Percentiles rank a stretch among this genome's conserved stretches.
Conservation (phyloP, 176 grass and related monocot species). For the Aegilops umbellulata region DNA sequence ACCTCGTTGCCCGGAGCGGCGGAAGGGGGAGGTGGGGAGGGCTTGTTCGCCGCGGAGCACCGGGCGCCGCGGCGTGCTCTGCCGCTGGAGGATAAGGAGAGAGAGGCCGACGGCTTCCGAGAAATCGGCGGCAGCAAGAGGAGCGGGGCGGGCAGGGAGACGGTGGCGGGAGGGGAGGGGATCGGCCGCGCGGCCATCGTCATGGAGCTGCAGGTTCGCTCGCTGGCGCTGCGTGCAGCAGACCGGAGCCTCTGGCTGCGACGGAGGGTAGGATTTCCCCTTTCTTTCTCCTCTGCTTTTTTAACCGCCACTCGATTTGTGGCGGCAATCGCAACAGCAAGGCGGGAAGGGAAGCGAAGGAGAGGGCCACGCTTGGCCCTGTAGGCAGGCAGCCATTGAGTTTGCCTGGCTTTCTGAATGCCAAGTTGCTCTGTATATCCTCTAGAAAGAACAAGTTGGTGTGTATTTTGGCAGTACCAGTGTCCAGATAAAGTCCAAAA, state of each 20-base stretch:
- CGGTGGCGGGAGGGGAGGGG: background rate
- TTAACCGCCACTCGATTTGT: slow-evolving; percentile 41
- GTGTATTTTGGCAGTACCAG: background rate
- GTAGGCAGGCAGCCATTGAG: background rate
- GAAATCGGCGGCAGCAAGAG: background rate
- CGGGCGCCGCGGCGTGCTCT: slow-evolving; percentile 31
- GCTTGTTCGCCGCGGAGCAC: slow-evolving; percentile 63
- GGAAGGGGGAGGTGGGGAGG: slow-evolving; percentile 31
- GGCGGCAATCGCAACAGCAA: slow-evolving; percentile 42
- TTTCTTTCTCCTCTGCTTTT: background rate
- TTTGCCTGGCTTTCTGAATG: background rate
- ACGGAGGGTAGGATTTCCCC: slow-evolving; percentile 25
- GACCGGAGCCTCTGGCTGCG: slow-evolving; percentile 1
- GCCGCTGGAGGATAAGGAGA: background rate
- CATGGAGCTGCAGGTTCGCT: background rate
- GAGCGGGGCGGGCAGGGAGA: slow-evolving; percentile 6
- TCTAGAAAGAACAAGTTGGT: background rate
- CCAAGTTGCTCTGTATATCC: background rate
- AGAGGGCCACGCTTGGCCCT: background rate
- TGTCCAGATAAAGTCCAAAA: background rate
- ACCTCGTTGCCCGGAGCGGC: slow-evolving; percentile 46
- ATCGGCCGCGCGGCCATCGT: slow-evolving; percentile 29
- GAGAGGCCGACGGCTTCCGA: background rate
- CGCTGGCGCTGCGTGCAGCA: slow-evolving; percentile 14
- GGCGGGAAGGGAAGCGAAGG: background rate